Evolutionary conservation across 352 stramenopile genomes (phyloP).

Genomic region (Pythium aristosporum): DNA sequence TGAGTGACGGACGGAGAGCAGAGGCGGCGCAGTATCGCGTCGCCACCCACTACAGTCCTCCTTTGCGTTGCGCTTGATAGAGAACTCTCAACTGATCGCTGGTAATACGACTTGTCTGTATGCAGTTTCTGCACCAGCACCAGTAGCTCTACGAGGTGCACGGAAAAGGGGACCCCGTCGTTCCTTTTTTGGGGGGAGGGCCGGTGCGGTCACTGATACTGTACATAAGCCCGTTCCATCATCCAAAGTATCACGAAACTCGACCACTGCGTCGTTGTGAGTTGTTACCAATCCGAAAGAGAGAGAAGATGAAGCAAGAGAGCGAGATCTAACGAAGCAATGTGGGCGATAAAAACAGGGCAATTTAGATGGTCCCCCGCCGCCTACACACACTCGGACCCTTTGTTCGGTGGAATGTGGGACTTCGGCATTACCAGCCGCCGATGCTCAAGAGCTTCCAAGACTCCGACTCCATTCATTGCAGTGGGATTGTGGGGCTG

Average conservation of each 20-base stretch:
- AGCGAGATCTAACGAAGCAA: not conserved
- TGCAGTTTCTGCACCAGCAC: conserved; percentile 5
- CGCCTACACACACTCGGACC: not conserved
- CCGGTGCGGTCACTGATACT: conserved; percentile 1
- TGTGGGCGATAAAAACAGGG: conserved; percentile 2
- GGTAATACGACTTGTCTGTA: conserved; percentile 2
- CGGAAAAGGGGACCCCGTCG: not conserved
- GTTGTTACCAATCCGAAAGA: conserved; percentile 5
- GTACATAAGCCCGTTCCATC: not conserved
- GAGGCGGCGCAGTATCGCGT: conserved; percentile 3
- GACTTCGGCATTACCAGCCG: conserved; percentile 6
- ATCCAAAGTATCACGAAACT: conserved; percentile 5
- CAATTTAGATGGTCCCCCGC: conserved; percentile 3
- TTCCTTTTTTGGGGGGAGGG: conserved; percentile 6
- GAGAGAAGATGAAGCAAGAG: not conserved
- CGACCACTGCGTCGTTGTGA: not conserved
- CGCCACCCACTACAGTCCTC: not conserved
- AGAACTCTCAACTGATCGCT: conserved; percentile 2
- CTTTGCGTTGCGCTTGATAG: not conserved
- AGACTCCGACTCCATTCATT: conserved; percentile 9
- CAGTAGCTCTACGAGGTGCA: not conserved
- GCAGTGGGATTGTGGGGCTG: not conserved
- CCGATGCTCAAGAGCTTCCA: not conserved
- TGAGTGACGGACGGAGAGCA: not conserved
- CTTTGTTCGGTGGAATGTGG: not conserved